Percentiles rank a stretch among this genome's conserved stretches.
phyloP scores from a whole-genome alignment of 1,284 basidiomycete species.

The Ustanciosporium gigantosporum region DNA sequence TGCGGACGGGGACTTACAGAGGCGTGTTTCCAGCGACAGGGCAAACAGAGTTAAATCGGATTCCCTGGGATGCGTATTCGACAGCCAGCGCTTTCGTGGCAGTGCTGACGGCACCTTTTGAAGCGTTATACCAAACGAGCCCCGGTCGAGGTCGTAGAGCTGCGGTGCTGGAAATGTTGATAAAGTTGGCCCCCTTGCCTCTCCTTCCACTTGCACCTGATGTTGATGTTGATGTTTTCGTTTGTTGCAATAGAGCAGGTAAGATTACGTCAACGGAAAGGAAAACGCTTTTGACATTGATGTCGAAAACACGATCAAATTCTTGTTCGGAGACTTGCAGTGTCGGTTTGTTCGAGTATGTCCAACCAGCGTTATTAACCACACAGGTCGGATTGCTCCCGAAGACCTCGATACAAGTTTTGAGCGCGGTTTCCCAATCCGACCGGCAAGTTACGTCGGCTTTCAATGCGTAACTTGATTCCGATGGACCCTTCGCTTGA shows the following conservation, averaged over 20 bases:
- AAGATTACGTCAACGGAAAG: conserved; percentile 19
- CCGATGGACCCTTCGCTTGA: not conserved
- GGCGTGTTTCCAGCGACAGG: conserved; percentile 44
- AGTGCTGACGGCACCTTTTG: conserved; percentile 29
- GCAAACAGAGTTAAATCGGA: conserved; percentile 32
- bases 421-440: conserved; percentile 3
- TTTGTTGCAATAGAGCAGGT: conserved; percentile 1
- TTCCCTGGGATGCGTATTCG: conserved; percentile 22
- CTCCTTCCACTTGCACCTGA: too few relatives aligned
- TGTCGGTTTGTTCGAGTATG: conserved; percentile 31
- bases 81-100: conserved; percentile 36
- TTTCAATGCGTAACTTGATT: conserved; percentile 5
- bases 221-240: too few relatives aligned
- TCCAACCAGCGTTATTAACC: conserved; percentile 45
- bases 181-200: conserved; percentile 8
- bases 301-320: conserved; percentile 23
- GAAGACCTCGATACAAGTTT: not conserved
- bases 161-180: conserved; percentile 23
- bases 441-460: conserved; percentile 9
- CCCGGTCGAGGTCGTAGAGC: conserved; percentile 30
- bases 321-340: conserved; percentile 18
- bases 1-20: conserved; percentile 28
- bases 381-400: conserved; percentile 3
- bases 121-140: conserved; percentile 37
- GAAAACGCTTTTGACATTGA: conserved; percentile 34